Evolutionary conservation across 345 rosid species (phyloP), one percentile per base, ranked within the genome.

Genomic region (Kernera saxatilis): DNA sequence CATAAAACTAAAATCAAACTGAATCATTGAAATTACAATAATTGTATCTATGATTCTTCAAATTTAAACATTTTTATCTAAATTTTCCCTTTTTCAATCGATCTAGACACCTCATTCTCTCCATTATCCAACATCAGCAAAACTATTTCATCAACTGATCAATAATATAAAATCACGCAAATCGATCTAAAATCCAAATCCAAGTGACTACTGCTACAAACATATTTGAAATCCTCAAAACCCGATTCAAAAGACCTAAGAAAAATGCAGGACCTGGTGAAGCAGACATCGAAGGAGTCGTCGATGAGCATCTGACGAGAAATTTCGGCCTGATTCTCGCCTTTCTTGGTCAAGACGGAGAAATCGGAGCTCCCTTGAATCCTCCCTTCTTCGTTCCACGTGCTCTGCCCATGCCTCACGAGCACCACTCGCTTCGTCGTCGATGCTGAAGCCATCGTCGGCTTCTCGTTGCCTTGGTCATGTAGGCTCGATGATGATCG

Each of bases 371-470:
- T 89, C 7, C 98, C 98, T 83, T 93, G 98, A 68, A 93, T 93
- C 78, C 96, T 70, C 0, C 97, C 98, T 73, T 91, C 96, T 74
- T 76, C 91, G 11, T 91, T 91, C 97, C 98, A 91, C 54, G 96
- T 87, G 87, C 97, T 93, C 90, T 91, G 95, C 11, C 98, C 96
- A 70, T 93, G 98, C 82, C 96, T 85, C 64, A 93, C 98, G 55
- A 93, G 82, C 25, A 91, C 88, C 74, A 91, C 96, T 61, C 97
- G 73, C 85, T 93, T 93, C 65, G 89, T 83, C 29, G 83, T 33
- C 55, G 17, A 23, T 49, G 33, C 1, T 14, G 15, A 6, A 13
- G 82, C 19, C 2, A 10, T 19, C 68, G 64, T 48, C 29, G 84
- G 37, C 50, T 73, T 82, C 53, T 68, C 70, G 17, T 75, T 27